These are phyloP conservation scores for Termitomyces sp. DNA, from an alignment of 768 basidiomycete genomes.

Conservation along the genomic window DNA sequence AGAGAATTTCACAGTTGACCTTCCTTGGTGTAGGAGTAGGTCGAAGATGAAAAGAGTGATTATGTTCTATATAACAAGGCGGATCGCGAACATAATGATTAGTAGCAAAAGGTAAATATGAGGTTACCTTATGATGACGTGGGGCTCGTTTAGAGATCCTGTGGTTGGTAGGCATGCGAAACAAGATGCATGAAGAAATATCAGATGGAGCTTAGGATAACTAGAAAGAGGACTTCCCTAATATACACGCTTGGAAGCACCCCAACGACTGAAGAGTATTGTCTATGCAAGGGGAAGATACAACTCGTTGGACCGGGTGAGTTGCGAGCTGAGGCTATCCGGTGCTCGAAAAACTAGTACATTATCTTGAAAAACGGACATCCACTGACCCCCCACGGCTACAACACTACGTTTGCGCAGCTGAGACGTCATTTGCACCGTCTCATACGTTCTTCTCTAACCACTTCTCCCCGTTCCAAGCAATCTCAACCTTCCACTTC, in stretches of 20 bases:
- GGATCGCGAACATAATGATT: background rate
- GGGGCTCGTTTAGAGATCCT: background rate
- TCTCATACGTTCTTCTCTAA: conserved; percentile 24
- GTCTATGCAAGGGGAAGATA: background rate
- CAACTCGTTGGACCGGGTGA: background rate
- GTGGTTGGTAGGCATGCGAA: background rate
- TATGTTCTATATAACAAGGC: background rate
- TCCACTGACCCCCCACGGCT: background rate
- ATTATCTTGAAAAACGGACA: background rate
- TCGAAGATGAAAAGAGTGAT: too few relatives aligned
- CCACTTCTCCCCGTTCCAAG: conserved; percentile 32
- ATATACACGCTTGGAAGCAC: background rate
- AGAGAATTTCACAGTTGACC: conserved; percentile 8
- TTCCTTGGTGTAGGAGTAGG: background rate
- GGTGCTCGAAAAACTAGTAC: background rate
- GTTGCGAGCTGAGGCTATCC: background rate
- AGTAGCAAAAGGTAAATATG: background rate
- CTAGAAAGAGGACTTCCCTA: background rate
- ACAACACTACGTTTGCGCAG: background rate
- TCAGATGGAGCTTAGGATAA: background rate
- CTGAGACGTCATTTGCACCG: too few relatives aligned
- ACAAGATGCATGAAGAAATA: background rate
- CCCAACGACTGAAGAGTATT: background rate
- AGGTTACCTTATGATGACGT: background rate
- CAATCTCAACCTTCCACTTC: conserved; percentile 34